These are phyloP conservation scores for Trichoderma virens DNA, from an alignment of 495 filamentous ascomycete species.

Conservation along the genomic window DNA sequence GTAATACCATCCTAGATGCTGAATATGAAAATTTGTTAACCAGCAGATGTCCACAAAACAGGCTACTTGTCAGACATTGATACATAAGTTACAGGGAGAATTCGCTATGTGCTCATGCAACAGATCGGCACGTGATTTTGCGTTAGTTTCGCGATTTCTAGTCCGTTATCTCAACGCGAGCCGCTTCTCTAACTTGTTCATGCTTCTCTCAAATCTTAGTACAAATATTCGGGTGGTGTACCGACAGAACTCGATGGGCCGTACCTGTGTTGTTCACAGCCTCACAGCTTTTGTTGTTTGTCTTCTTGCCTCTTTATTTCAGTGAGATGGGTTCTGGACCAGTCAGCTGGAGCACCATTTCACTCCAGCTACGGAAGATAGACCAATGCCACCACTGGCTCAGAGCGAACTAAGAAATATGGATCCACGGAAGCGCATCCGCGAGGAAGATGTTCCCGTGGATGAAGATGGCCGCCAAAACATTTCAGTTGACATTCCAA, in stretches of 20 bases:
- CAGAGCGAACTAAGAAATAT: too few species aligned
- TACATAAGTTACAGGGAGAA: too few species aligned
- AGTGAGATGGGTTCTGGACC: not conserved
- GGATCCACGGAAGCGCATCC: not conserved
- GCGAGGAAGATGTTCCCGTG: not conserved
- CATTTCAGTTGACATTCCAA: not conserved
- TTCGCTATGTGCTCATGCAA: too few species aligned
- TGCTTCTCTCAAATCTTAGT: too few species aligned
- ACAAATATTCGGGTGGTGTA: too few species aligned
- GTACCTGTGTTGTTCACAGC: too few species aligned
- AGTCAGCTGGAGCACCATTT: not conserved
- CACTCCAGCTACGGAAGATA: not conserved
- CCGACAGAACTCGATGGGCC: too few species aligned
- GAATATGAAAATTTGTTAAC: not conserved
- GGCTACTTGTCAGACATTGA: too few species aligned
- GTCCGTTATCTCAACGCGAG: too few species aligned
- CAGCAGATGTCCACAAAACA: too few species aligned
- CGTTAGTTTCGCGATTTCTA: not conserved
- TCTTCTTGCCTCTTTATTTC: not conserved
- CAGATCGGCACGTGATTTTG: conserved; percentile 3
- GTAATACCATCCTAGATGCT: not conserved
- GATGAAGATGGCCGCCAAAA: not conserved
- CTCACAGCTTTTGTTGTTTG: too few species aligned
- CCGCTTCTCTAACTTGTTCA: too few species aligned
- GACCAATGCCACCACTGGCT: not conserved